Evolutionary conservation across 1,284 basidiomycete genomes (phyloP), one percentile per base, ranked within the genome.

Genomic region (Porphyrellus sp.): DNA sequence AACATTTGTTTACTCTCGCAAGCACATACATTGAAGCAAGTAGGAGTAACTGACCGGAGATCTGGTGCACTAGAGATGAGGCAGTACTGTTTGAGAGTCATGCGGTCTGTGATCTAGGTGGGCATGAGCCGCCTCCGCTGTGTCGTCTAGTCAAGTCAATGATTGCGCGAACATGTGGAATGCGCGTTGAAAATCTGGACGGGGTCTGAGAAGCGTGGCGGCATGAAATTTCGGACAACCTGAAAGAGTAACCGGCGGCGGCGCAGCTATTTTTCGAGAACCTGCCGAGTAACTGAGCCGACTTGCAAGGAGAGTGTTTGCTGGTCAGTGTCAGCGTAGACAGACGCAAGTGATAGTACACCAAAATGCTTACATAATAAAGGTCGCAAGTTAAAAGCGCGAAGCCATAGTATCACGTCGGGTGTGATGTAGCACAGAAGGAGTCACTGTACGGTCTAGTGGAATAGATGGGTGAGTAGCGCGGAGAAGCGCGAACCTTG

Each of bases 121-220:
- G 51, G 46, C 57, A 66, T 61, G 65, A 56, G 52, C 51, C 42
- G 28, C 66, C 64, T 55, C 63, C 65, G 51, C 59, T 53, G 63
- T 55, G 62, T 55, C 63, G 62, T 50, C 56, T 53, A 46, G 65
- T 68, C 62, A 44, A 63, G 59, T 56, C 60, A 54, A 54, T 63
- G 53, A 51, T 68, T 63, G 66, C 60, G 55, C 46, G 62, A 59
- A 66, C 64, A 66, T 68, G 64, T 68, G 64, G 67, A 57, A 39
- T 58, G 57, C 55, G 65, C 65, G 50, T 66, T 66, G 67, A 57
- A 63, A 56, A 49, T 52, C 57, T 46, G 52, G 55, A 54, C 56
- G 62, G 63, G 62, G 65, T 65, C 56, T 59, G 56, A 63, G 49
- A 56, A 55, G 52, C 56, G 55, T 68, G 62, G 52, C 35, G 51